Percentiles rank a stretch among this genome's conserved stretches.
Evolutionary conservation across 129 eudicot species (phyloP).

Genomic region (Dittrichia graveolens): DNA sequence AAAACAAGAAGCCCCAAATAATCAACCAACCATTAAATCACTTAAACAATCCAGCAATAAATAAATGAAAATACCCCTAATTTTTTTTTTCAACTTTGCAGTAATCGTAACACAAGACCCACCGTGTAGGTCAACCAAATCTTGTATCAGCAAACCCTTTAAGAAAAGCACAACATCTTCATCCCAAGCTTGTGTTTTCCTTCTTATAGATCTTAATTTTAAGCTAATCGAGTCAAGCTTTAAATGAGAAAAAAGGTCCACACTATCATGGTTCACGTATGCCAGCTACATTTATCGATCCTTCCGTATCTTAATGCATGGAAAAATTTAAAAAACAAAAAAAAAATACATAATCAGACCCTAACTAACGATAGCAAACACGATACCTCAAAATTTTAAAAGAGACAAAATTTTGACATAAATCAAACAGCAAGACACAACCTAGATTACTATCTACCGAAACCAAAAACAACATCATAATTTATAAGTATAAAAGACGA

Average conservation of each 20-base stretch:
- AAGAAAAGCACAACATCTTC: background rate
- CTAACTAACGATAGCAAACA: slow-evolving; percentile 6
- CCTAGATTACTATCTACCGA: background rate
- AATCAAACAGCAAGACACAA: slow-evolving; percentile 3
- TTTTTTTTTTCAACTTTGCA: background rate
- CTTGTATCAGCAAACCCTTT: slow-evolving; percentile 1
- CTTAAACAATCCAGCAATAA: background rate
- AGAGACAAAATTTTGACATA: background rate
- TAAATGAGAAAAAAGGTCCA: background rate
- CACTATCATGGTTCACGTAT: slow-evolving; percentile 12
- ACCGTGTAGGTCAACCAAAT: background rate
- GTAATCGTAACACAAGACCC: background rate
- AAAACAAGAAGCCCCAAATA: background rate
- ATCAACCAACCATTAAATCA: background rate
- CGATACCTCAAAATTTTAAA: background rate
- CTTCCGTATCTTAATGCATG: slow-evolving; percentile 5
- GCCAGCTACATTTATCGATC: background rate
- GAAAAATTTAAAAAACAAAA: slow-evolving; percentile 2
- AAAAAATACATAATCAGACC: background rate
- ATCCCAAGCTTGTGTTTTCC: slow-evolving; percentile 11
- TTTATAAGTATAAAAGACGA: background rate
- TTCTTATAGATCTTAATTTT: slow-evolving; percentile 2
- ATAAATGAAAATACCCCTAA: background rate
- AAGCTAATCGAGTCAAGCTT: background rate
- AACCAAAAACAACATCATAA: slow-evolving; percentile 7